Evolutionary conservation across 345 rosid species (phyloP).

Genomic region (Eucalyptus viminalis): DNA sequence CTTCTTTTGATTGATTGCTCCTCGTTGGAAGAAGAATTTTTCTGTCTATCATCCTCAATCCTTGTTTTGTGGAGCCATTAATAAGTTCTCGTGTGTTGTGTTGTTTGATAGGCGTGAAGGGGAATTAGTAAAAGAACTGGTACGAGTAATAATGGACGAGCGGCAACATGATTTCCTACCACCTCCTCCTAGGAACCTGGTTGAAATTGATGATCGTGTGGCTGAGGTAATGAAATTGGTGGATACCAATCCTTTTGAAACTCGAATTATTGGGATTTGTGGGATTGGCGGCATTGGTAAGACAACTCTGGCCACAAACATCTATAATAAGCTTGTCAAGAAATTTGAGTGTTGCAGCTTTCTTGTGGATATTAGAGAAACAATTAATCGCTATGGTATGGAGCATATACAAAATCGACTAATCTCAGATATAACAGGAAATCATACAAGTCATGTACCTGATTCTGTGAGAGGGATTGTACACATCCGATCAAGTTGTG

Average conservation of each 20-base stretch:
- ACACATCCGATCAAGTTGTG: fast-evolving
- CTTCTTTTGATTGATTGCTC: no score
- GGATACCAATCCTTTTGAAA: fast-evolving
- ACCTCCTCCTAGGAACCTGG: no score
- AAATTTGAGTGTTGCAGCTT: neutral
- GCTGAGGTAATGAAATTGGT: no score
- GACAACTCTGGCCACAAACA: neutral
- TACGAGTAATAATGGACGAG: neutral
- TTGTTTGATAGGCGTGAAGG: no score
- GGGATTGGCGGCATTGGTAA: neutral
- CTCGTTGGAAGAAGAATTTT: no score
- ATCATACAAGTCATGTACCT: fast-evolving
- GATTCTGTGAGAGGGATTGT: neutral
- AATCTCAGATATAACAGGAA: neutral
- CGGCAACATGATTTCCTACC: no score
- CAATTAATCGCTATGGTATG: neutral
- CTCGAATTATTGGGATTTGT: neutral
- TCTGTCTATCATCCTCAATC: no score
- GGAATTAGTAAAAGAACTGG: fast-evolving
- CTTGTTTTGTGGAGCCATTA: no score
- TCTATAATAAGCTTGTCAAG: fast-evolving
- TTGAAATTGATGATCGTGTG: no score
- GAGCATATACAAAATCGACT: neutral
- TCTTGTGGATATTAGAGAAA: neutral
- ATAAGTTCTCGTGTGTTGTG: no score